Evolutionary conservation across 225 moss, liverwort and hornwort species (phyloP).

Genomic region (Polytrichum commune): DNA sequence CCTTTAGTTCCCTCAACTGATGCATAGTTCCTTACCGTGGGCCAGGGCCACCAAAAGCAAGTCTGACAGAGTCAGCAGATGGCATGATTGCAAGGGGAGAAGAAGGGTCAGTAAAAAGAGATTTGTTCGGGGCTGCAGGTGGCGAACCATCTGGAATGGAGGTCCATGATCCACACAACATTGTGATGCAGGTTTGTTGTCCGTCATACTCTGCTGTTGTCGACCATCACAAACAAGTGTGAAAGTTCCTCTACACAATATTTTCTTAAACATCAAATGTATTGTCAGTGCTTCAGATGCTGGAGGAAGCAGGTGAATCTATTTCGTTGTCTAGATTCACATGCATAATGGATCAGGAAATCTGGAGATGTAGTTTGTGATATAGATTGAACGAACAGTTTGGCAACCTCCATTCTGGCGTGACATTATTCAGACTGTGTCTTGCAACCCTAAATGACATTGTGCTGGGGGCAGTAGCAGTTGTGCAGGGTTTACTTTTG

Average conservation of each 20-base stretch:
- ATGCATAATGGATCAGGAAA: too few species aligned
- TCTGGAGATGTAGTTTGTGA: too few species aligned
- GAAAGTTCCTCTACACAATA: too few species aligned
- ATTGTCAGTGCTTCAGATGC: too few species aligned
- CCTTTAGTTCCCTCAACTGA: background rate
- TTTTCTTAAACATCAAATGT: too few species aligned
- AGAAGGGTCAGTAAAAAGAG: constrained; percentile 48
- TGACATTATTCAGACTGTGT: too few species aligned
- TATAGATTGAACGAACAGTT: too few species aligned
- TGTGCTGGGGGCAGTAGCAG: background rate
- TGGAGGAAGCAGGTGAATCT: too few species aligned
- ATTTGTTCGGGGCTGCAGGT: constrained; percentile 53
- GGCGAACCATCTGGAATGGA: constrained; percentile 46
- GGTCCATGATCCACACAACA: constrained; percentile 45
- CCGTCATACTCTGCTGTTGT: background rate
- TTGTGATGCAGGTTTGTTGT: constrained; percentile 45
- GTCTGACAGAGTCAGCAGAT: constrained; percentile 27
- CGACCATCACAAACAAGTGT: too few species aligned
- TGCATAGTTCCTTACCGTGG: background rate
- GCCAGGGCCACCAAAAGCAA: constrained; percentile 9
- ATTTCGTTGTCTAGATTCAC: too few species aligned
- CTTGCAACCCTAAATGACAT: background rate
- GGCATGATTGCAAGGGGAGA: constrained; percentile 52
- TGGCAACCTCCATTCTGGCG: too few species aligned
- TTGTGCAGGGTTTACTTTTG: background rate